phyloP scores from a whole-genome alignment of 345 rosid genomes.

The Carallia pectinifolia region DNA sequence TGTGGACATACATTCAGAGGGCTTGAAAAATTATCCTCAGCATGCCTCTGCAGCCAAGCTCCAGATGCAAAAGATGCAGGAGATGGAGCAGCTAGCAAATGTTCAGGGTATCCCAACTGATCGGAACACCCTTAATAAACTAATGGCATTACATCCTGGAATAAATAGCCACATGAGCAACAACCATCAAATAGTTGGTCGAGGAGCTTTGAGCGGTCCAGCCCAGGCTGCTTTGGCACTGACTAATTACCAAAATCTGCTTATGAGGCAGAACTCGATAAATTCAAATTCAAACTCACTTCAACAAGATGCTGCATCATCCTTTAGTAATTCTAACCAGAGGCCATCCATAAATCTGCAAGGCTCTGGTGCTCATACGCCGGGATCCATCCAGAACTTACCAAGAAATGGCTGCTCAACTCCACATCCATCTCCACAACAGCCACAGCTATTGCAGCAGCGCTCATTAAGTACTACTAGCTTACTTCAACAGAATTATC shows the following conservation, averaged over 20 bases:
- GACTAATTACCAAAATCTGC: slow-evolving; percentile 66
- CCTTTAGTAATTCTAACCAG: slow-evolving; percentile 53
- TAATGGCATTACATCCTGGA: slow-evolving; percentile 68
- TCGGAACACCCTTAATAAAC: slow-evolving; percentile 73
- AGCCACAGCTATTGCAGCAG: slow-evolving; percentile 54
- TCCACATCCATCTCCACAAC: slow-evolving; percentile 46
- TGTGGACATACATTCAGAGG: slow-evolving; percentile 53
- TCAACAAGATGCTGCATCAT: slow-evolving; percentile 63
- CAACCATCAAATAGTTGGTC: slow-evolving; percentile 47
- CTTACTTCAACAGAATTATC: slow-evolving; percentile 51
- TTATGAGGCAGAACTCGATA: slow-evolving; percentile 77
- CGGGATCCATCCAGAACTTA: slow-evolving; percentile 62
- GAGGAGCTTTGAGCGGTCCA: slow-evolving; percentile 64
- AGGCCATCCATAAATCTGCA: slow-evolving; percentile 65
- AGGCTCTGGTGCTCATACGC: slow-evolving; percentile 45
- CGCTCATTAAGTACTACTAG: slow-evolving; percentile 40
- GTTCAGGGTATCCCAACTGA: slow-evolving; percentile 82
- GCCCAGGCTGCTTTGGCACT: slow-evolving; percentile 81
- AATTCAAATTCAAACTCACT: slow-evolving; percentile 55
- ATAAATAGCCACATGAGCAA: slow-evolving; percentile 48
- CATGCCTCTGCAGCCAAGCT: slow-evolving; percentile 52
- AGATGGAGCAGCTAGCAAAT: slow-evolving; percentile 76
- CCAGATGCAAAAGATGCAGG: slow-evolving; percentile 81
- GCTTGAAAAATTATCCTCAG: slow-evolving; percentile 78
- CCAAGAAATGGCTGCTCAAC: slow-evolving; percentile 47